These are phyloP conservation scores for Parasitella parasitica DNA, from an alignment of 371 early-diverging fungal genomes.

Conservation along the genomic window DNA sequence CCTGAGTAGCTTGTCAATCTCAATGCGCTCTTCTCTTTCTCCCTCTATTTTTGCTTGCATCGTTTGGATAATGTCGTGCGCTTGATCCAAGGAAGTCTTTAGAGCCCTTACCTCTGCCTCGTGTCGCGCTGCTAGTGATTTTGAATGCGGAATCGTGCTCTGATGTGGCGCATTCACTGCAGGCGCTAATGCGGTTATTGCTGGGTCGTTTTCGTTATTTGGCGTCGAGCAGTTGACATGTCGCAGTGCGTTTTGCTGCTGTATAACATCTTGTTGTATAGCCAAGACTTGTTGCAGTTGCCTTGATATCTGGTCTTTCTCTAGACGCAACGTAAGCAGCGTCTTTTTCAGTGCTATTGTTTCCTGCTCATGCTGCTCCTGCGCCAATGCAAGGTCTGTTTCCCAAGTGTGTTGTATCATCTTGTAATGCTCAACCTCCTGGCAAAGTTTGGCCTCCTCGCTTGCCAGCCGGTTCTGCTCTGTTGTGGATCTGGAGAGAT, in stretches of 20 bases:
- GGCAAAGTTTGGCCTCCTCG: not conserved
- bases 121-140: not conserved
- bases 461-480: not conserved
- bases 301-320: not conserved
- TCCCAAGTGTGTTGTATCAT: not conserved
- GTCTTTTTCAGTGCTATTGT: not conserved
- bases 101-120: not conserved
- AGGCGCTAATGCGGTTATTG: not conserved
- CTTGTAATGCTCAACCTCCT: slow-evolving; percentile 12
- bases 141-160: not conserved
- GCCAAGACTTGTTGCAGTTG: not conserved
- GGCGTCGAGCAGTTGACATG: not conserved
- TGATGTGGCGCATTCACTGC: not conserved
- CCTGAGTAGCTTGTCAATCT: slow-evolving; percentile 1
- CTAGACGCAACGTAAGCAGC: not conserved
- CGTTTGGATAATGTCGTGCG: not conserved
- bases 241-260: not conserved
- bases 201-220: not conserved
- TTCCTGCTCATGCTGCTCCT: slow-evolving; percentile 6
- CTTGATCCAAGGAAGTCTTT: slow-evolving; percentile 2
- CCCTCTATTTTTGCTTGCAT: slow-evolving; percentile 6
- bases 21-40: not conserved
- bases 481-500: not conserved
- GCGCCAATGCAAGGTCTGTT: not conserved
- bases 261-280: not conserved